Evolutionary conservation across 2,329 filamentous ascomycete species (phyloP).

Genomic region (Fusarium odoratissimum): DNA sequence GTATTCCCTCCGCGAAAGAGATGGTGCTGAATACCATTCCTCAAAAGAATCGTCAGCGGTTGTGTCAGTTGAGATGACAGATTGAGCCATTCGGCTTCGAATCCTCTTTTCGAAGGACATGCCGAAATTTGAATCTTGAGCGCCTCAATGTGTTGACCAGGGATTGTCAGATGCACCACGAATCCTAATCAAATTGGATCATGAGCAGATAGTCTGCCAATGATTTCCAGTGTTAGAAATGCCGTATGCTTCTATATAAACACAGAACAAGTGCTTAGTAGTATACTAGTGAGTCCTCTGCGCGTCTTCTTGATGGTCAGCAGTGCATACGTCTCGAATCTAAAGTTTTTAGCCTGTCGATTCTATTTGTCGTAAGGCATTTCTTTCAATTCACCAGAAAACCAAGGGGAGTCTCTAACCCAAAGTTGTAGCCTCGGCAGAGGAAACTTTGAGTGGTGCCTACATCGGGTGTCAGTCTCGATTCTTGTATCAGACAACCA

Average conservation of each 20-base stretch:
- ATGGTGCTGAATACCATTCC: slow-evolving; percentile 13
- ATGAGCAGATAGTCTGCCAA: not conserved
- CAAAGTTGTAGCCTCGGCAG: not conserved
- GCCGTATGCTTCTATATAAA: not conserved
- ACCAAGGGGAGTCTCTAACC: not conserved
- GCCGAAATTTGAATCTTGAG: not conserved
- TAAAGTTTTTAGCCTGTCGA: not conserved
- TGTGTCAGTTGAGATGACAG: slow-evolving; percentile 2
- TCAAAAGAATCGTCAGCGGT: slow-evolving; percentile 23
- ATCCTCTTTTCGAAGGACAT: slow-evolving; percentile 26
- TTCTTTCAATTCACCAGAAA: not conserved
- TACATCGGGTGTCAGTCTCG: not conserved
- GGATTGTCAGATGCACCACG: not conserved
- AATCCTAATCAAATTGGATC: not conserved
- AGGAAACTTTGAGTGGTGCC: not conserved
- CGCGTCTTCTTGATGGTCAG: not conserved
- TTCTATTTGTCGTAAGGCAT: not conserved
- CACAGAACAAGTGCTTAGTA: not conserved
- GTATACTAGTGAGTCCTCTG: not conserved
- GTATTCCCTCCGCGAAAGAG: slow-evolving; percentile 15
- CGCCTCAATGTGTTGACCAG: not conserved
- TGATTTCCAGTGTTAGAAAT: not conserved
- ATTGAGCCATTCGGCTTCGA: slow-evolving; percentile 10
- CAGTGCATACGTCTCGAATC: not conserved
- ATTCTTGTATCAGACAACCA: not conserved